phyloP scores from a whole-genome alignment of 129 eudicot species.

The Silybum marianum region DNA sequence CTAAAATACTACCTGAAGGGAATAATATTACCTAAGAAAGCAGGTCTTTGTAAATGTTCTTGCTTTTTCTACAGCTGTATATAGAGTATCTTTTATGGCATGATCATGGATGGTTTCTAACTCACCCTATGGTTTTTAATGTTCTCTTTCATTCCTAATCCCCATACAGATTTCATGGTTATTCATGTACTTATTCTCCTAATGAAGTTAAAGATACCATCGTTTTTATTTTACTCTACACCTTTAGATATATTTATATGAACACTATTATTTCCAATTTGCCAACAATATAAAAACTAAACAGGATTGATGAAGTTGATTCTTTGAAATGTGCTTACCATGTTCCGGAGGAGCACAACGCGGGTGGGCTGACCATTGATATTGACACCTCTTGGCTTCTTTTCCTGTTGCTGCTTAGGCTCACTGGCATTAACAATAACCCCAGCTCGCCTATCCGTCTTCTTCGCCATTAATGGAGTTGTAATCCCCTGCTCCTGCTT shows the following conservation, averaged over 20 bases:
- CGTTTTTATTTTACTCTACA: neutral
- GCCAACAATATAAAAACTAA: neutral
- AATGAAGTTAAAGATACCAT: neutral
- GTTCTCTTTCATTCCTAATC: neutral
- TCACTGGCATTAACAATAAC: slow-evolving; percentile 91
- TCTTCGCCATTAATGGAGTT: slow-evolving; percentile 89
- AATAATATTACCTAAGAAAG: neutral
- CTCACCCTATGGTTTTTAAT: neutral
- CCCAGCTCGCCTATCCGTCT: slow-evolving; percentile 93
- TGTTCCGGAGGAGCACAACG: slow-evolving; percentile 80
- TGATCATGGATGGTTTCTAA: neutral
- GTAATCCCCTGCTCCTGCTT: slow-evolving; percentile 97
- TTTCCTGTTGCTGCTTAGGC: slow-evolving; percentile 42
- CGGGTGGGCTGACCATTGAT: slow-evolving; percentile 84
- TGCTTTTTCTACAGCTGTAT: neutral
- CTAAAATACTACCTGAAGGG: neutral
- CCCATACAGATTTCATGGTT: neutral
- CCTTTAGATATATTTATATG: neutral
- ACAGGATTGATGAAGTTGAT: neutral
- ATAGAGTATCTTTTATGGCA: neutral
- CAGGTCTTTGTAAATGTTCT: neutral
- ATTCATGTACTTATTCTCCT: neutral
- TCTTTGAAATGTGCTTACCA: slow-evolving; percentile 48
- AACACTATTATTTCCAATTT: neutral
- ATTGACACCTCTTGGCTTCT: slow-evolving; percentile 80